A percentile compares a stretch with the other conserved stretches of the same genome.
phyloP scores from a whole-genome alignment of 2,329 filamentous ascomycete genomes.

The Sporothrix pseudoabietina region DNA sequence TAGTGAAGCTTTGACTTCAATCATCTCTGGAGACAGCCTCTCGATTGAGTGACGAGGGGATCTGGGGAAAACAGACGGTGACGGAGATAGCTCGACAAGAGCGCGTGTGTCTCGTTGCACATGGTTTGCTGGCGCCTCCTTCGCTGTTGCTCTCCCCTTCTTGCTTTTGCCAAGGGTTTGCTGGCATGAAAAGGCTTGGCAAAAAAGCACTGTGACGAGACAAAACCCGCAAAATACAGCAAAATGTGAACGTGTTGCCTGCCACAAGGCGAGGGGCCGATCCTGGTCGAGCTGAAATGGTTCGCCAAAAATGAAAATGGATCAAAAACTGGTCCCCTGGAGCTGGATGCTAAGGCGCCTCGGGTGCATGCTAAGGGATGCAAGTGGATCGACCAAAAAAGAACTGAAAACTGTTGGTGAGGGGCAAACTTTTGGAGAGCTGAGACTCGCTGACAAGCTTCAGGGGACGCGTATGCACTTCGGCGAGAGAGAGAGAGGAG shows the following conservation, averaged over 20 bases:
- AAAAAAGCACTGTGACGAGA: neutral
- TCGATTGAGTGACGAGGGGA: neutral
- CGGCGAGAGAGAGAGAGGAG: neutral
- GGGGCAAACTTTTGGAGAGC: neutral
- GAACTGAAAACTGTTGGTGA: neutral
- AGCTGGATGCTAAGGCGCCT: neutral
- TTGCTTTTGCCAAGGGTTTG: neutral
- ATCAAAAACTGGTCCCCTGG: neutral
- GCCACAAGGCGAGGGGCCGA: neutral
- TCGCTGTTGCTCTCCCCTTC: neutral
- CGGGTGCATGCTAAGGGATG: neutral
- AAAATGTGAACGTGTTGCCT: neutral
- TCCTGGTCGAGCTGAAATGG: slow-evolving; percentile 21
- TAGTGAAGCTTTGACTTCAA: neutral
- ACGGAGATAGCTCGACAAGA: neutral
- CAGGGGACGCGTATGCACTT: slow-evolving; percentile 22
- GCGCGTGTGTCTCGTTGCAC: neutral
- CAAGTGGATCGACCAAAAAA: slow-evolving; percentile 12
- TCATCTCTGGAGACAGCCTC: neutral
- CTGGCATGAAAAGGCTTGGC: slow-evolving; percentile 10
- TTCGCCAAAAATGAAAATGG: neutral
- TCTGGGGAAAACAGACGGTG: neutral
- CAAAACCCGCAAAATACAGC: neutral
- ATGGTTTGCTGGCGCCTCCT: neutral
- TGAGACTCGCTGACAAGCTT: slow-evolving; percentile 14